Base-by-base conservation (phyloP, 352 stramenopile genomes). In the Blastocystis sp. region DNA sequence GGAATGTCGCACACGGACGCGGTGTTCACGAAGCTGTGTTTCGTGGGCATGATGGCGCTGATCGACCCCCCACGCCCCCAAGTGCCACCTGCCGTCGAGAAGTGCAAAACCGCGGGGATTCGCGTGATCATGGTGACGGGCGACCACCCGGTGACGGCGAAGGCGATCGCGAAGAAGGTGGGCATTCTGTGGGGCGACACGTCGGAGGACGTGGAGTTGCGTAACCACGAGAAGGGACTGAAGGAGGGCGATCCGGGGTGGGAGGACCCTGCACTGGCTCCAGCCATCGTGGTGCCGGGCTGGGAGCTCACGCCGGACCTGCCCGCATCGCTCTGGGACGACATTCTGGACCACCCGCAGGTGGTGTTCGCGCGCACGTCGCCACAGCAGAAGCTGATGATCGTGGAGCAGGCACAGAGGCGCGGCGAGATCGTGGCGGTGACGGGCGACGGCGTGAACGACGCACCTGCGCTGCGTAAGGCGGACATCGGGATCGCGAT, bases 361-460 rank as follows among this genome's bases (percentile, higher is more conserved):
- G 94, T 98, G 69, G 96, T 99, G 21, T 98, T 98, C 91, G 96
- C 96, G 16, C 94, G 96, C 85, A 96, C 96, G 1, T 97, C 94
- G 19, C 96, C 97, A 10, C 92, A 98, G 89, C 94, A 98, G 80
- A 98, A 98, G 92, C 92, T 98, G 6, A 94, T 94, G 71, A 98
- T 98, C 90, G 96, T 99, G 2, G 94, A 97, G 62, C 95, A 96
- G 77, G 94, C 93, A 76, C 94, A 97, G 90, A 91, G 93, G 19
- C 91, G 91, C 33, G 96, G 96, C 13, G 95, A 98, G 91, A 95
- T 99, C 26, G 91, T 94, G 41, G 96, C 96, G 12, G 98, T 99
- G 97, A 99, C 97, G 74, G 97, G 97, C 26, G 97, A 99, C 90
- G 97, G 97, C 90, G 97, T 99, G 55, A 99, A 99, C 92, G 97